These are phyloP conservation scores for Chionographis japonica DNA, from an alignment of 106 monocot species.

Conservation along the genomic window DNA sequence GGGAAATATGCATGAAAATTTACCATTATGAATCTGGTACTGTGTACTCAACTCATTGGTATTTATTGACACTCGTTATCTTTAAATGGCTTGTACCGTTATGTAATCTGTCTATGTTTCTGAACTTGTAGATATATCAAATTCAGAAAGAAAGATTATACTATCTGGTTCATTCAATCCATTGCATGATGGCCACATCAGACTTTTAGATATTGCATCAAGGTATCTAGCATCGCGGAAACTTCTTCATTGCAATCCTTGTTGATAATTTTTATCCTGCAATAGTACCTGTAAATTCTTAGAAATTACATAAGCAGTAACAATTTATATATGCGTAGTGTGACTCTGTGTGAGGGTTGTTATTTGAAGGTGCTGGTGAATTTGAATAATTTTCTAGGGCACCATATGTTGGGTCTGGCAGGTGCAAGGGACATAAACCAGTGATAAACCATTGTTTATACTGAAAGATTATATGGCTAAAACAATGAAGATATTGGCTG, in stretches of 20 bases:
- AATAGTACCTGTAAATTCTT: background rate
- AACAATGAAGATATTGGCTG: no score
- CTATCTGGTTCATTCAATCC: slow-evolving; percentile 97
- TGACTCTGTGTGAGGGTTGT: no score
- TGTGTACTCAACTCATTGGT: background rate
- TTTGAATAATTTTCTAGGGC: no score
- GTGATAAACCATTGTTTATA: no score
- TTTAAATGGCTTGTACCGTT: background rate
- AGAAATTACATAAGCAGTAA: background rate
- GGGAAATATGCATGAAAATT: slow-evolving; percentile 81
- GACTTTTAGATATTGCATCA: slow-evolving; percentile 79
- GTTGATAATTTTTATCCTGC: background rate
- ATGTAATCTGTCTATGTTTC: slow-evolving; percentile 7
- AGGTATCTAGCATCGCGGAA: slow-evolving; percentile 31
- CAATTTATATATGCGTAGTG: background rate
- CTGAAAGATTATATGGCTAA: no score
- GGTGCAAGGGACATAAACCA: no score
- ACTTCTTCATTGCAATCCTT: background rate
- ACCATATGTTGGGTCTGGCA: no score
- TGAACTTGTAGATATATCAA: slow-evolving; percentile 38
- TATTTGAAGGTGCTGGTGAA: no score
- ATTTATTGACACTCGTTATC: background rate
- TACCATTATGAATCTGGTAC: slow-evolving; percentile 66
- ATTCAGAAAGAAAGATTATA: slow-evolving; percentile 74
- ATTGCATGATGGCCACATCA: slow-evolving; percentile 86